Conservation (phyloP, 257 asterid genomes). For the Nicotiana knightiana region DNA sequence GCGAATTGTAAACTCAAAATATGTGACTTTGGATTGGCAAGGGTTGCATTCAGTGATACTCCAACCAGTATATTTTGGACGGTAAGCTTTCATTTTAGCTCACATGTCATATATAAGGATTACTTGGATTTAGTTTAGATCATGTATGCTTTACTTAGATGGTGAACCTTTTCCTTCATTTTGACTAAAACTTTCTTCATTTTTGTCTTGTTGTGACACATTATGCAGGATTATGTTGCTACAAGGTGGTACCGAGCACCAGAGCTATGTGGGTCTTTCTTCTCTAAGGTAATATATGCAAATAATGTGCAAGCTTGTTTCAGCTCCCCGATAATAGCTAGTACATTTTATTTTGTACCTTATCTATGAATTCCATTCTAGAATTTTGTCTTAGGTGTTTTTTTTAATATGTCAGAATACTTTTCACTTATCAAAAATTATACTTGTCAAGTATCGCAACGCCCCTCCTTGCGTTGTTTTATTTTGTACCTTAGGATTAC, state of each 20-base stretch:
- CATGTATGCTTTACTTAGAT: neutral
- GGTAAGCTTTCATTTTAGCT: conserved; percentile 30
- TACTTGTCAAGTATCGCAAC: neutral
- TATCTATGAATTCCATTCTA: neutral
- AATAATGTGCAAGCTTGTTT: conserved; percentile 8
- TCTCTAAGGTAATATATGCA: conserved; percentile 62
- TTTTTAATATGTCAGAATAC: neutral
- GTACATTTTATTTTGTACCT: neutral
- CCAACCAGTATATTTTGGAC: conserved; percentile 93
- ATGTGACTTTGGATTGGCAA: conserved; percentile 90
- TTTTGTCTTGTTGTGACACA: conserved; percentile 9
- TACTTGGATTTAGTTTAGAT: neutral
- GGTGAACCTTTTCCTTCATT: neutral
- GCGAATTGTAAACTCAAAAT: conserved; percentile 95
- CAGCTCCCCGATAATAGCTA: neutral
- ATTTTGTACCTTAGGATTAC: neutral
- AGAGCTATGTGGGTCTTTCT: conserved; percentile 94
- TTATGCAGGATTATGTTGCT: conserved; percentile 89
- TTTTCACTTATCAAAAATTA: too few species aligned
- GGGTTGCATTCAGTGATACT: conserved; percentile 86
- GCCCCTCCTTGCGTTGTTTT: neutral
- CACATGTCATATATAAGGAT: neutral
- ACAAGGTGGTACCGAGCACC: conserved; percentile 99
- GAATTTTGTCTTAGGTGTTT: neutral
- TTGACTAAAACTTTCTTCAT: neutral